A percentile compares a stretch with the other conserved stretches of the same genome.
phyloP scores from a whole-genome alignment of 1,139 yeast genomes.

The Magnusiomyces fungicola region DNA sequence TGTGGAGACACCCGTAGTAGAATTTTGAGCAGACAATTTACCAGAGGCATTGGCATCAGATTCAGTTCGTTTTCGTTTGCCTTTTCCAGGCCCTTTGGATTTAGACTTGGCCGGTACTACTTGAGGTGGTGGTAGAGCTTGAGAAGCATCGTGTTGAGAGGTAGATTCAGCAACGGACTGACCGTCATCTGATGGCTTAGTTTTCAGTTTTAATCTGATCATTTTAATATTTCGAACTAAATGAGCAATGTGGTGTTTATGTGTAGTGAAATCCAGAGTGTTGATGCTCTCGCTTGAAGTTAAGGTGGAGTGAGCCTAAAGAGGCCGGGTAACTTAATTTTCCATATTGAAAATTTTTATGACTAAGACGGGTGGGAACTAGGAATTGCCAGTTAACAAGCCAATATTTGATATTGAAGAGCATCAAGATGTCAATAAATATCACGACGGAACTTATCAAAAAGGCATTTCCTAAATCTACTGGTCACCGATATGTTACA shows the following conservation, averaged over 20 bases:
- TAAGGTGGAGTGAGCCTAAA: neutral
- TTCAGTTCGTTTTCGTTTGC: neutral
- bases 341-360: too few species aligned
- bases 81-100: neutral
- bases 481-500: conserved; percentile 21
- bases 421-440: conserved; percentile 9
- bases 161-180: too few species aligned
- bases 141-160: too few species aligned
- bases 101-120: too few species aligned
- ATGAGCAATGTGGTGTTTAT: neutral
- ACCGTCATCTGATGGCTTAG: neutral
- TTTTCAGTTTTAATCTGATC: conserved; percentile 2
- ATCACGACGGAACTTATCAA: conserved; percentile 4
- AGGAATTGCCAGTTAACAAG: too few species aligned
- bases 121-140: too few species aligned
- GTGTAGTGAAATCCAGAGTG: neutral
- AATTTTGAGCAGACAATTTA: too few species aligned
- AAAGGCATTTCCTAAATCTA: conserved; percentile 18
- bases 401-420: too few species aligned
- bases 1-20: too few species aligned
- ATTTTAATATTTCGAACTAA: neutral
- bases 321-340: neutral
- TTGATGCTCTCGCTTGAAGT: neutral
- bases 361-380: too few species aligned
- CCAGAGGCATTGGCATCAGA: too few species aligned